Percentiles rank a stretch among this genome's conserved stretches.
Evolutionary conservation across 2,329 filamentous ascomycete species (phyloP).

Genomic region (Blumeria hordei): DNA sequence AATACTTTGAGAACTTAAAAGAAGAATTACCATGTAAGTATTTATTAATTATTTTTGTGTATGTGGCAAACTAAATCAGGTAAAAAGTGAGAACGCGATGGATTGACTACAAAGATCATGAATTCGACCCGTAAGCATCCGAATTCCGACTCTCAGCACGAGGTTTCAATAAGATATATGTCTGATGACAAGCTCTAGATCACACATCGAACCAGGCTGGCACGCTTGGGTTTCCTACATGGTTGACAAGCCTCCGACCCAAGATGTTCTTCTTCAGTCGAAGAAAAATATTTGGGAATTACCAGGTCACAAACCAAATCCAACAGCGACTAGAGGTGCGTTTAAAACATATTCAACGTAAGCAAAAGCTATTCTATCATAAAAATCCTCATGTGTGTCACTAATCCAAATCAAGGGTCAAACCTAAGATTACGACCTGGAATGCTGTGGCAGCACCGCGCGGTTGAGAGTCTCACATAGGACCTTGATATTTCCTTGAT

Average conservation of each 20-base stretch:
- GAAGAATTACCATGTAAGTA: slow-evolving; percentile 72
- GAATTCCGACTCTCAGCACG: neutral
- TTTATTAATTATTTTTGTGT: neutral
- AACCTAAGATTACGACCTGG: slow-evolving; percentile 29
- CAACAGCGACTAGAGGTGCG: slow-evolving; percentile 51
- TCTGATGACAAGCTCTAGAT: slow-evolving; percentile 18
- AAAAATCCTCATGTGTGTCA: neutral
- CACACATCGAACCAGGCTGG: slow-evolving; percentile 88
- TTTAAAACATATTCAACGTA: slow-evolving; percentile 93
- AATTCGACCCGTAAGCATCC: slow-evolving; percentile 45
- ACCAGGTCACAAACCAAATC: slow-evolving; percentile 43
- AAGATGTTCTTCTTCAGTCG: slow-evolving; percentile 48
- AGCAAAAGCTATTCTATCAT: slow-evolving; percentile 18
- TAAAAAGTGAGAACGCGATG: slow-evolving; percentile 68
- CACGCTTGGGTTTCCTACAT: slow-evolving; percentile 93
- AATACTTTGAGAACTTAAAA: slow-evolving; percentile 76
- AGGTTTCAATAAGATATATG: neutral
- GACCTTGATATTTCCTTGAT: no score
- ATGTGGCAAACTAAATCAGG: no score
- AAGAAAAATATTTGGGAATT: slow-evolving; percentile 54
- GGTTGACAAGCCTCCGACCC: slow-evolving; percentile 62
- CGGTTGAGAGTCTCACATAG: slow-evolving; percentile 3
- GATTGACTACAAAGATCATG: slow-evolving; percentile 85
- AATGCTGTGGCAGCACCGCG: slow-evolving; percentile 19
- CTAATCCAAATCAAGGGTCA: slow-evolving; percentile 18